These are phyloP conservation scores for Cyclotella kingstonii DNA, from an alignment of 108 stramenopile genomes.

Conservation along the genomic window DNA sequence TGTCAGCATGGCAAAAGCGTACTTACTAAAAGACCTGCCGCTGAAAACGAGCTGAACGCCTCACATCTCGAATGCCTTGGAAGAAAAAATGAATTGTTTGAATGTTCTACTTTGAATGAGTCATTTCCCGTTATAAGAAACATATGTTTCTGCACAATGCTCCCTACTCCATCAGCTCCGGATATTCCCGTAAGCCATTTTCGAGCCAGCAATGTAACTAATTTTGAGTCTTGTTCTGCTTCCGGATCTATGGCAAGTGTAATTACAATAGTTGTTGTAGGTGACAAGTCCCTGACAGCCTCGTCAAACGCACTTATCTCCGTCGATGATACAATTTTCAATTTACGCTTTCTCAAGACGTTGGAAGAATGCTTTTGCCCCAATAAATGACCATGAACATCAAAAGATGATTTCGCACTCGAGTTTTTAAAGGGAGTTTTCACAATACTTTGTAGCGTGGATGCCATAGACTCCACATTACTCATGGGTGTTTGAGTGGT, in stretches of 20 bases:
- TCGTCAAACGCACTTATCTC: conserved; percentile 59
- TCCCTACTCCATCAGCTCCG: conserved; percentile 12
- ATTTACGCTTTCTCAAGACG: conserved; percentile 34
- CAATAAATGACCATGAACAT: conserved; percentile 1
- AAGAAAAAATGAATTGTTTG: conserved; percentile 62
- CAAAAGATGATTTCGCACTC: neutral
- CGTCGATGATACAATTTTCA: conserved; percentile 58
- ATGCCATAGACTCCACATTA: conserved; percentile 33
- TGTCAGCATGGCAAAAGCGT: no score
- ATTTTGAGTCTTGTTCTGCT: conserved; percentile 50
- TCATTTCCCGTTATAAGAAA: conserved; percentile 66
- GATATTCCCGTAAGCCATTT: conserved; percentile 50
- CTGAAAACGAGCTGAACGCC: conserved; percentile 69
- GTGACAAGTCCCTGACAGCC: conserved; percentile 50
- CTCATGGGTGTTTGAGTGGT: neutral
- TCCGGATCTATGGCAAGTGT: conserved; percentile 42
- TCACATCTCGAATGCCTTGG: conserved; percentile 70
- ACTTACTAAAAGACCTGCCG: conserved; percentile 65
- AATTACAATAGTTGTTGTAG: conserved; percentile 72
- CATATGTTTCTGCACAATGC: conserved; percentile 62
- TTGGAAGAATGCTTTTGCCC: neutral
- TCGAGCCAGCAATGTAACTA: conserved; percentile 41
- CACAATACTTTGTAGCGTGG: conserved; percentile 42
- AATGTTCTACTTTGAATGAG: conserved; percentile 7
- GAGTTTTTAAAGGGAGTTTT: conserved; percentile 43